Base-by-base conservation (phyloP, 1,139 yeast species). In the Kodamaea arcana region DNA sequence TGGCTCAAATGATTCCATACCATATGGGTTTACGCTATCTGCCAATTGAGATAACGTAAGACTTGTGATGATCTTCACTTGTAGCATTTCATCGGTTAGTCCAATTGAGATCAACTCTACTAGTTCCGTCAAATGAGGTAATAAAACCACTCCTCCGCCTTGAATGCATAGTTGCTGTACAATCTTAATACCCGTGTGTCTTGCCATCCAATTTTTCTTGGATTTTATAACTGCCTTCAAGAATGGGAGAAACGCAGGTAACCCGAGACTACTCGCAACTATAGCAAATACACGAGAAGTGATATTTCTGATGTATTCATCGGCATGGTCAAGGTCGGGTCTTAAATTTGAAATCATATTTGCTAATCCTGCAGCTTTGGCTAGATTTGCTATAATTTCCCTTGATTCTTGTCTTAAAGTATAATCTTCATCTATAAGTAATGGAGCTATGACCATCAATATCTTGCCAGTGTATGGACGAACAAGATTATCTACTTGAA, bases 11-110 rank as follows among this genome's bases (percentile, higher is more conserved):
- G 94, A 78, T 48, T 87, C 97, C 37, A 86, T 83, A 32, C 98
- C 98, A 58, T 83, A 87, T 0, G 98, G 98, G 15, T 77, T 69
- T 1, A 90, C 78, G n/a, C 84, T 82, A 32, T 86, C 94, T 0
- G 97, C 97, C 24, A 92, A 57, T 5, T 82, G 76, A 0, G 94
- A 68, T 2, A 90, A 50, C 0, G 96, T 80, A 23, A 72, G 61
- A 0, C 95, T 95, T 0, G 95, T 69, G 8, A 80, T 70, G 3
- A 75, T 74, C 35, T 94, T 64, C 0, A 87, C 85, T 37, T 77
- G 79, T 13, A 77, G 54, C 35, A 80, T 78, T 35, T 83, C 88
- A 54, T 90, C 97, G 0, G 67, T 62, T n/a, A 92, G 53, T 0
- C 83, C 76, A 1, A 74, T 75, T 1, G 65, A 60, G 16, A 87